These are phyloP conservation scores for Botrytis fabae DNA, from an alignment of 2,329 filamentous ascomycete genomes.

Conservation along the genomic window DNA sequence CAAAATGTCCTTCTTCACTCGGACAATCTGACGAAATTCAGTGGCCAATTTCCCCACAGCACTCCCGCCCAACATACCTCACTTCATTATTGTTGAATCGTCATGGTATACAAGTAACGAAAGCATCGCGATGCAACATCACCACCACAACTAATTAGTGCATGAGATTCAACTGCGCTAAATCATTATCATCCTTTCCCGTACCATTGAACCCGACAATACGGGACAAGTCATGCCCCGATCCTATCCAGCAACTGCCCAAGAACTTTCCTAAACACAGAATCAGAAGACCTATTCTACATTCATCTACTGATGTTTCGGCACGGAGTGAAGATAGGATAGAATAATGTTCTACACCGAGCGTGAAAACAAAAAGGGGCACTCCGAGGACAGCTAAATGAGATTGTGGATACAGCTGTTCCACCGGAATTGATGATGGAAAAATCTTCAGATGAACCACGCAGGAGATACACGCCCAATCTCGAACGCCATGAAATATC, in stretches of 20 bases:
- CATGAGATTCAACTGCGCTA: neutral
- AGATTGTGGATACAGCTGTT: neutral
- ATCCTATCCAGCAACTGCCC: neutral
- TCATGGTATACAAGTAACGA: neutral
- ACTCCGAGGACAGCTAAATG: neutral
- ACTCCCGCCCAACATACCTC: neutral
- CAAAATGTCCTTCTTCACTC: neutral
- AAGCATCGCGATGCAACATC: neutral
- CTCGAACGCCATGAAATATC: neutral
- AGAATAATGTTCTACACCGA: neutral
- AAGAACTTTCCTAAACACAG: neutral
- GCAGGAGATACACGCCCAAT: neutral
- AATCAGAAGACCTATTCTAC: neutral
- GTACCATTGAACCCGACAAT: neutral
- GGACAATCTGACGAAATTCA: no score
- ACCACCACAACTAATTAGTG: neutral
- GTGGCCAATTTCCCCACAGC: rapidly evolving
- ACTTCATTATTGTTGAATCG: neutral
- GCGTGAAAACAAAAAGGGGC: neutral
- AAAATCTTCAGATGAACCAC: neutral
- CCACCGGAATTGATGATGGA: neutral
- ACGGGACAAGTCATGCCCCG: neutral
- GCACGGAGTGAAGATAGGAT: neutral
- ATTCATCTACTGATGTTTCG: neutral
- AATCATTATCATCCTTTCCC: neutral